Percentiles rank a stretch among this genome's conserved stretches.
Evolutionary conservation across 805 yeast genomes (phyloP).

Genomic region (Wickerhamiella galacta): DNA sequence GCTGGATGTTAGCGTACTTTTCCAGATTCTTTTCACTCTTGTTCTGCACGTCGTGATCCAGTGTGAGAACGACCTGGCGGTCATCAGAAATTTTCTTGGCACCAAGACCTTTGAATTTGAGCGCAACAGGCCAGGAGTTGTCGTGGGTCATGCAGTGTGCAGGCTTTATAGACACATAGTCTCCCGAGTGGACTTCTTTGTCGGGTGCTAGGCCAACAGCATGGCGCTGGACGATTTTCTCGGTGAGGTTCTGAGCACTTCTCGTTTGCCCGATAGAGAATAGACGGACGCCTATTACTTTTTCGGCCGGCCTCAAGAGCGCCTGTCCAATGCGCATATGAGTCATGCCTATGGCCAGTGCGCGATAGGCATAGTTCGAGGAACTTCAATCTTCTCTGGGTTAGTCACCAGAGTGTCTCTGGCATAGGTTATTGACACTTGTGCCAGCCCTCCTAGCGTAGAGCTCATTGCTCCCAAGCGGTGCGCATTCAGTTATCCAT

Average conservation of each 20-base stretch:
- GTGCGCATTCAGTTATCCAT: no score
- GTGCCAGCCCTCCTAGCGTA: no score
- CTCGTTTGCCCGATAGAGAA: not conserved
- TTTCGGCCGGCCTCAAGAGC: no score
- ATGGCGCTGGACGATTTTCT: conserved; percentile 84
- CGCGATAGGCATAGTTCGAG: no score
- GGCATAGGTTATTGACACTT: no score
- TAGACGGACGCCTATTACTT: not conserved
- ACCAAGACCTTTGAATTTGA: conserved; percentile 89
- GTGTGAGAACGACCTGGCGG: conserved; percentile 84
- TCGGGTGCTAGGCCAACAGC: conserved; percentile 72
- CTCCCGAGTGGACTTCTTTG: conserved; percentile 72
- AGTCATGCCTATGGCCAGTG: no score
- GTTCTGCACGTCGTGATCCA: conserved; percentile 97
- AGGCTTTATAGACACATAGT: conserved; percentile 86
- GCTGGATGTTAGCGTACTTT: conserved; percentile 76
- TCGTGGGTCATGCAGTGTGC: conserved; percentile 99
- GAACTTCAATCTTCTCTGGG: no score
- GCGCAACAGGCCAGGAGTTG: conserved; percentile 98
- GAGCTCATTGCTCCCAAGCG: no score
- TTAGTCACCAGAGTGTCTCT: no score
- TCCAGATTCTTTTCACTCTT: conserved; percentile 73
- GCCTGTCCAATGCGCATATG: no score
- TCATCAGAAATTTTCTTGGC: conserved; percentile 70
- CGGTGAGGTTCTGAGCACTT: conserved; percentile 64